Percentiles rank a stretch among this genome's conserved stretches.
phyloP scores from a whole-genome alignment of 805 yeast species.

The Starmera dryadoides region DNA sequence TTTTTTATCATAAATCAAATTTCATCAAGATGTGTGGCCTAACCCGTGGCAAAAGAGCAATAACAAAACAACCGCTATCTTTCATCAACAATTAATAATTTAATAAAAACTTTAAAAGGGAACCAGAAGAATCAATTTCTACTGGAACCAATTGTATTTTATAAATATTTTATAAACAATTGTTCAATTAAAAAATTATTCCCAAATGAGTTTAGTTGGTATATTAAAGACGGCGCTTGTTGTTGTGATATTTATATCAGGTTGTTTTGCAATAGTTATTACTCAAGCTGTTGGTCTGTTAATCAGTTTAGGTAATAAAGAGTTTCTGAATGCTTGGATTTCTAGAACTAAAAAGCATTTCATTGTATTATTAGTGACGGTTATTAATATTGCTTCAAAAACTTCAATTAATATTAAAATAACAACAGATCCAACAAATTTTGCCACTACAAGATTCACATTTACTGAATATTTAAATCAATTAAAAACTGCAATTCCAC shows the following conservation, averaged over 20 bases:
- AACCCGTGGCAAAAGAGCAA: neutral
- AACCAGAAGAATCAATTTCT: neutral
- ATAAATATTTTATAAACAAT: too few relatives aligned
- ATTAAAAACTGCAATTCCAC: constrained; percentile 27
- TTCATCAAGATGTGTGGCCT: neutral
- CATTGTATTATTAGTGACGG: constrained; percentile 43
- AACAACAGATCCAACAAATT: constrained; percentile 34
- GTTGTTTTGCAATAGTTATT: constrained; percentile 35
- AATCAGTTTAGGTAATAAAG: constrained; percentile 24
- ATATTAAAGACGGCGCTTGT: constrained; percentile 7
- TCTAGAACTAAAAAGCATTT: constrained; percentile 53
- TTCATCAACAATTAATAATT: too few relatives aligned
- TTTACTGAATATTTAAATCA: too few relatives aligned
- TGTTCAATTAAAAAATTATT: too few relatives aligned
- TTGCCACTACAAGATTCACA: constrained; percentile 10
- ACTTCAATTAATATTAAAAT: constrained; percentile 43
- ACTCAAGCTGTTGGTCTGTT: constrained; percentile 36
- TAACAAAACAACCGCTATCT: too few relatives aligned
- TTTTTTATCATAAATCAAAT: too few relatives aligned
- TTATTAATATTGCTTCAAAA: constrained; percentile 38
- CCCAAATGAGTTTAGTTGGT: constrained; percentile 4
- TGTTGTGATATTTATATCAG: constrained; percentile 16
- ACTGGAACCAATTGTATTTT: too few relatives aligned
- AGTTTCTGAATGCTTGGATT: constrained; percentile 33
- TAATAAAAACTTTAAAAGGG: too few relatives aligned